Percentiles rank a stretch among this genome's conserved stretches.
Conservation (phyloP, 1,139 yeast species). For the Blastobotrys elegans region DNA sequence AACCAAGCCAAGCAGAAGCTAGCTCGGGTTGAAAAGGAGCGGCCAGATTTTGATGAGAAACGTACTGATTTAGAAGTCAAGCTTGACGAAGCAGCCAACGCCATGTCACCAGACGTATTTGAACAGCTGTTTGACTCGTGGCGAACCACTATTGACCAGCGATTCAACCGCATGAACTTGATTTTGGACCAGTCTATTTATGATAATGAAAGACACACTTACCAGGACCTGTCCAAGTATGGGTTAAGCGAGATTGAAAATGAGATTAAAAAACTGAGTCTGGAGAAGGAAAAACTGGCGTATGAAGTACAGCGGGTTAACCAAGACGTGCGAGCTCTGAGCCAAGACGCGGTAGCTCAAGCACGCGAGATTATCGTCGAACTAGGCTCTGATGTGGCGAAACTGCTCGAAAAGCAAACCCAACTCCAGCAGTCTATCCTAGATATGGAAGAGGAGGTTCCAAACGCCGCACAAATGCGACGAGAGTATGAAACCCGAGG, state of each 20-base stretch:
- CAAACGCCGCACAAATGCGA: conserved; percentile 5
- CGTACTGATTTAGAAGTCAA: neutral
- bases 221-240: conserved; percentile 7
- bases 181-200: neutral
- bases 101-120: neutral
- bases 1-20: neutral
- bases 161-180: neutral
- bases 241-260: conserved; percentile 21
- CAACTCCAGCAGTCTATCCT: conserved; percentile 3
- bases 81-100: neutral
- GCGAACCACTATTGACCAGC: neutral
- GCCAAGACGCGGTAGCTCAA: conserved; percentile 7
- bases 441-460: neutral
- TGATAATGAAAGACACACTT: conserved; percentile 6
- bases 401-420: conserved; percentile 3
- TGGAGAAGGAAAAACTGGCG: conserved; percentile 5
- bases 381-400: neutral
- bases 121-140: neutral
- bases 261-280: conserved; percentile 13
- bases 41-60: neutral
- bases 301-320: conserved; percentile 1
- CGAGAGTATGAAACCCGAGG: conserved; percentile 26
- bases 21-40: neutral
- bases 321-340: conserved; percentile 3
- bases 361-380: neutral